Evolutionary conservation across 2,329 filamentous ascomycete species (phyloP), one percentile per base, ranked within the genome.

Genomic region (Pseudocercospora crystallina): DNA sequence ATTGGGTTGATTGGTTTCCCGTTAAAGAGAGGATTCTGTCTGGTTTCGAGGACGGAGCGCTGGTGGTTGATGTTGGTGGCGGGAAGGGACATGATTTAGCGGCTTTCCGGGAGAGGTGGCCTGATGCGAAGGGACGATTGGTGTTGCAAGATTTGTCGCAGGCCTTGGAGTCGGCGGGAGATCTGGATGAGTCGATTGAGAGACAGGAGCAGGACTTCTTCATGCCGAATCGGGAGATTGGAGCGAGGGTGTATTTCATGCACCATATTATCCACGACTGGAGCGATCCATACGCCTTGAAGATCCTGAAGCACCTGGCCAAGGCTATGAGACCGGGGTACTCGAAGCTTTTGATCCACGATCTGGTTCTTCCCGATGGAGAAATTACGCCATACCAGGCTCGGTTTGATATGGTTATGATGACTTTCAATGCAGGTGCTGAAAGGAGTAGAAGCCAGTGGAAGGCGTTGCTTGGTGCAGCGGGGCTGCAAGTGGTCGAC

Each of bases 241-340:
- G 55, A 36, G 66, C 68, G 5, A 62, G 66, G 37, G 52, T 68
- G 9, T 59, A 59, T 32, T 44, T 59, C 17, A 34, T 60, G 13
- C 45, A 46, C 9, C 43, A 35, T 29, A 55, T 60, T 36, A 29
- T 60, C 8, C 53, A 59, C 15, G 43, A 60, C 46, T 61, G 59
- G 57, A 53, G 61, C 8, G 60, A 63, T 45, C 29, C 43, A 1
- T 42, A 55, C 3, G 44, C 48, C 10, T 15, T 58, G 8, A 50
- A 51, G 15, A 61, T 64, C 35, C 47, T 63, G 13, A 15, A 34
- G 7, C 38, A 53, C 14, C 20, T 26, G 20, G 20, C 20, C 7
- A 26, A 26, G 20, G 20, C 20, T 26, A 26, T 26, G 20, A 26
- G 20, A 47, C 36, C 44, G 14, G 36, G 13, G n/a, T 47, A 34